These are phyloP conservation scores for Fraxinus albicans DNA, from an alignment of 305 asterid species.

Conservation along the genomic window DNA sequence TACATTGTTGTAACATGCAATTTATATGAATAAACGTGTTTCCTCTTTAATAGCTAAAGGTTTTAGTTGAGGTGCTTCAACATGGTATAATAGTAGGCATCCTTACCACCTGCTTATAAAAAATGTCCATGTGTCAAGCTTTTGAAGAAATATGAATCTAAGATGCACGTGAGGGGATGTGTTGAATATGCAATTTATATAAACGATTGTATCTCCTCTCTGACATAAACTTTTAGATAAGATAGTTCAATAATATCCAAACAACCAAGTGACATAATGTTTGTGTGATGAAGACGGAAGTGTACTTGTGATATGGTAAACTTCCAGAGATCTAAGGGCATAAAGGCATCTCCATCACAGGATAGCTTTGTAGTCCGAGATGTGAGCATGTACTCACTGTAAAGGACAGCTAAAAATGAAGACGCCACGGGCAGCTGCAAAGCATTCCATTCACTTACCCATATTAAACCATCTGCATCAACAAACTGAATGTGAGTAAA, in stretches of 20 bases:
- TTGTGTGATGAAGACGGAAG: neutral
- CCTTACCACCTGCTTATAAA: neutral
- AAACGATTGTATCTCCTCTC: neutral
- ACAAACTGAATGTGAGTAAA: constrained; percentile 8
- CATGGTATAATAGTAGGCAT: neutral
- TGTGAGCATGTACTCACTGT: constrained; percentile 91
- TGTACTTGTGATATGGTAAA: constrained; percentile 79
- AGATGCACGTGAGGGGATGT: neutral
- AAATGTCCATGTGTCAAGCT: neutral
- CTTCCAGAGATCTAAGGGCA: constrained; percentile 73
- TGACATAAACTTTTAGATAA: neutral
- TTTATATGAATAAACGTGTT: no score
- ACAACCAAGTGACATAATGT: neutral
- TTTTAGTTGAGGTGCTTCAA: neutral
- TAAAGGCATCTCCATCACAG: constrained; percentile 52
- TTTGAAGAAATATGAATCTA: neutral
- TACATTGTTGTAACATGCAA: neutral
- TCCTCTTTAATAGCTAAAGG: neutral
- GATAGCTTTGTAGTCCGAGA: constrained; percentile 60
- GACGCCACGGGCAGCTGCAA: constrained; percentile 93
- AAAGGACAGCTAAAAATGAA: constrained; percentile 73
- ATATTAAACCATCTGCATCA: constrained; percentile 71
- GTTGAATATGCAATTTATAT: neutral
- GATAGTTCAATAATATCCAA: neutral
- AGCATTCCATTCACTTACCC: constrained; percentile 85